Conservation (phyloP, 331 rosid genomes). For the Malus hybrid region DNA sequence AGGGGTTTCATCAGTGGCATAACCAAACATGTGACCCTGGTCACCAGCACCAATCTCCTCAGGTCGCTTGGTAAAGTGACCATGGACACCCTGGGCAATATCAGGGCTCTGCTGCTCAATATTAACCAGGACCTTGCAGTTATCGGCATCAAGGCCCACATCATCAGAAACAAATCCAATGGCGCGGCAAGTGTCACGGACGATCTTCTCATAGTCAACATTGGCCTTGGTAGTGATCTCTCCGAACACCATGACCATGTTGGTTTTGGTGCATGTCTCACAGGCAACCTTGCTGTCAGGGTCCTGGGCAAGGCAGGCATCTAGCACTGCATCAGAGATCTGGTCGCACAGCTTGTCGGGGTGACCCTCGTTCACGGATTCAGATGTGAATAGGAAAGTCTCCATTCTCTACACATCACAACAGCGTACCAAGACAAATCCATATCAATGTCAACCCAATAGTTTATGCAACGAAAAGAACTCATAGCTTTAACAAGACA, state of each 20-base stretch:
- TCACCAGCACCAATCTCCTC: constrained; percentile 99
- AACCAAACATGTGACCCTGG: constrained; percentile 97
- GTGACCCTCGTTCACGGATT: constrained; percentile 96
- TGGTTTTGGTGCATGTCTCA: constrained; percentile 93
- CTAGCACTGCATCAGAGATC: constrained; percentile 95
- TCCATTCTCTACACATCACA: constrained; percentile 43
- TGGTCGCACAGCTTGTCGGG: constrained; percentile 98
- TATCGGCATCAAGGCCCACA: constrained; percentile 93
- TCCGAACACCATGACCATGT: constrained; percentile 95
- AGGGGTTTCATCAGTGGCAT: constrained; percentile 98
- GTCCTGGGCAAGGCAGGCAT: constrained; percentile 88
- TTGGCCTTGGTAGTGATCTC: constrained; percentile 93
- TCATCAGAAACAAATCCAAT: constrained; percentile 88
- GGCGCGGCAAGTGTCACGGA: constrained; percentile 77
- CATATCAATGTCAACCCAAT: background rate
- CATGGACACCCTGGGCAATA: constrained; percentile 96
- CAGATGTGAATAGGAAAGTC: constrained; percentile 88
- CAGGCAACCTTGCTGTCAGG: constrained; percentile 99
- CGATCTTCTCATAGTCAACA: constrained; percentile 84
- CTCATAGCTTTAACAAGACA: background rate
- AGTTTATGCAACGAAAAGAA: background rate
- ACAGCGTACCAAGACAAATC: background rate
- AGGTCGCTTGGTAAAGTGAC: constrained; percentile 90
- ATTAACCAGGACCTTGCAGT: constrained; percentile 93
- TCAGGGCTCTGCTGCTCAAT: constrained; percentile 99